phyloP scores from a whole-genome alignment of 805 yeast species.

The Nakazawaea laoshanensis region DNA sequence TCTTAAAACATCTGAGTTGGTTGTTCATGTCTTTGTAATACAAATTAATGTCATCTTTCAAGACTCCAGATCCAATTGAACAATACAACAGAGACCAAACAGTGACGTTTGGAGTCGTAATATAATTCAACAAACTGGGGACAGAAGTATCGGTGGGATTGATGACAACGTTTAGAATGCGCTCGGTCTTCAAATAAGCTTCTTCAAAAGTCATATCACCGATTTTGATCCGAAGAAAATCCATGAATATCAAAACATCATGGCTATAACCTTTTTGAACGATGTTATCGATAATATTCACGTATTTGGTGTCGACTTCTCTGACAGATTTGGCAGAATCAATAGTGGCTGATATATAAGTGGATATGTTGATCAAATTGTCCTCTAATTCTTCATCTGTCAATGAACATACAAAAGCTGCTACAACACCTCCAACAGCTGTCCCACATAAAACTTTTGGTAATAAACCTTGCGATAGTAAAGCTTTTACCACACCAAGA shows the following conservation, averaged over 20 bases:
- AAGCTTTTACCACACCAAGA: constrained; percentile 81
- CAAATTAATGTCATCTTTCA: constrained; percentile 53
- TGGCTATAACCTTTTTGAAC: constrained; percentile 77
- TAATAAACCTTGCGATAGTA: constrained; percentile 64
- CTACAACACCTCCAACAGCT: constrained; percentile 91
- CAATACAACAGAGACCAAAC: constrained; percentile 89
- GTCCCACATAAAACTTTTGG: constrained; percentile 88
- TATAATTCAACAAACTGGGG: constrained; percentile 74
- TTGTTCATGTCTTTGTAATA: constrained; percentile 49
- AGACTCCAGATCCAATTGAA: constrained; percentile 65
- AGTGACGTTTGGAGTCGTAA: constrained; percentile 88
- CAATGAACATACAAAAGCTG: constrained; percentile 72
- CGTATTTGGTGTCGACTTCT: constrained; percentile 35
- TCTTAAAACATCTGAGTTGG: constrained; percentile 31
- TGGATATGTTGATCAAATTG: constrained; percentile 19
- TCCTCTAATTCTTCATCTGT: constrained; percentile 53
- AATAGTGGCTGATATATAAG: constrained; percentile 19
- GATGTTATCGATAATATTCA: constrained; percentile 67
- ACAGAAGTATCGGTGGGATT: constrained; percentile 69
- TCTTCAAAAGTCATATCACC: constrained; percentile 91
- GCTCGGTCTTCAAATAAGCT: constrained; percentile 72
- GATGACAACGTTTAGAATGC: constrained; percentile 75
- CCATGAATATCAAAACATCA: constrained; percentile 71
- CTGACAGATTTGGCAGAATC: constrained; percentile 13
- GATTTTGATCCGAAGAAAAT: constrained; percentile 65